A percentile compares a stretch with the other conserved stretches of the same genome.
Evolutionary conservation across 371 early-diverging fungal genomes (phyloP).

Genomic region (Phascolomyces articulosus): DNA sequence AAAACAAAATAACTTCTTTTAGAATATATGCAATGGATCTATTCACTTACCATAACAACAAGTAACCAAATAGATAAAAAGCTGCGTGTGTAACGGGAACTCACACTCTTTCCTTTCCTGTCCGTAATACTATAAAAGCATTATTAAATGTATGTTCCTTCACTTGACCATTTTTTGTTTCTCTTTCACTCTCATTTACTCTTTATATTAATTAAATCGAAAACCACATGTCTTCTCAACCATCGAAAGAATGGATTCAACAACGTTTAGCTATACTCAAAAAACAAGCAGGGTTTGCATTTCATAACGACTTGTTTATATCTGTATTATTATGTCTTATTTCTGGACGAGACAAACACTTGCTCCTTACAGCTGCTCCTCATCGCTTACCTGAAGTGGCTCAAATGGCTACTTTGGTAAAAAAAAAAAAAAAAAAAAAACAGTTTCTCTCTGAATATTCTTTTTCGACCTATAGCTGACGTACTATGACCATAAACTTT

Average conservation of each 20-base stretch:
- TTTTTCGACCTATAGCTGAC: too few relatives aligned
- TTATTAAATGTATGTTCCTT: not conserved
- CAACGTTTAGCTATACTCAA: constrained; percentile 38
- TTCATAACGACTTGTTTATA: constrained; percentile 49
- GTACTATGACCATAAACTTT: too few relatives aligned
- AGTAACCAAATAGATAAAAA: not conserved
- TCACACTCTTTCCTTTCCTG: not conserved
- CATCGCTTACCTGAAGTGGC: constrained; percentile 37
- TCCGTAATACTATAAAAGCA: constrained; percentile 1
- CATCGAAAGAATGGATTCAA: constrained; percentile 48
- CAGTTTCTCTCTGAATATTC: too few relatives aligned
- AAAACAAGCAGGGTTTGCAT: constrained; percentile 43
- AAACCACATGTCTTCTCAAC: constrained; percentile 26
- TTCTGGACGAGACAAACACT: constrained; percentile 43
- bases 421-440: not conserved
- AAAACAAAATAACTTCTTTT: too few relatives aligned
- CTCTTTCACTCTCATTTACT: not conserved
- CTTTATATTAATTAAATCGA: too few relatives aligned
- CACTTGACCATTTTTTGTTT: not conserved
- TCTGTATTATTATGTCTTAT: constrained; percentile 48
- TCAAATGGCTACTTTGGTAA: constrained; percentile 48
- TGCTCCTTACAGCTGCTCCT: constrained; percentile 43
- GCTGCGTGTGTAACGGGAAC: constrained; percentile 3
- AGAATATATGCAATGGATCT: not conserved
- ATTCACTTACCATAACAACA: too few relatives aligned